Conservation (phyloP, 163 green algal species). For the Coccomyxa subellipsoidea region DNA sequence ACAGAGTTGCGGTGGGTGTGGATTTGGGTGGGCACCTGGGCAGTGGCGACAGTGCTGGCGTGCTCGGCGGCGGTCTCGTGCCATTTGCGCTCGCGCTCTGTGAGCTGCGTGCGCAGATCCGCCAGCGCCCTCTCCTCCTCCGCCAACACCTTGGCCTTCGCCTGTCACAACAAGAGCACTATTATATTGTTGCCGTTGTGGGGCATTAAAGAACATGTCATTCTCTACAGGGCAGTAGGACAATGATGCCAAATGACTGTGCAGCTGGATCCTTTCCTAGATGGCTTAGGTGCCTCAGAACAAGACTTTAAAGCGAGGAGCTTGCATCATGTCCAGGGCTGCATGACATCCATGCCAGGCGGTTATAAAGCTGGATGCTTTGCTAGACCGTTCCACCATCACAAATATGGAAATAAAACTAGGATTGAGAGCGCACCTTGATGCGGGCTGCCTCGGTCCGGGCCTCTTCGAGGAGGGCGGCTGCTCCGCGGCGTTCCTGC, state of each 20-base stretch:
- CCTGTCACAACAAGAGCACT: not conserved
- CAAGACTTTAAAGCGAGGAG: no score
- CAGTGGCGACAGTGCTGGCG: constrained; percentile 30
- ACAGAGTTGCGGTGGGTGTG: not conserved
- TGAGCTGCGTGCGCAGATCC: constrained; percentile 33
- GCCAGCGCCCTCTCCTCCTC: constrained; percentile 26
- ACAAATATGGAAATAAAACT: not conserved
- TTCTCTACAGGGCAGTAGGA: no score
- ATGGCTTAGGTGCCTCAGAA: no score
- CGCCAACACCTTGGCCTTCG: constrained; percentile 15
- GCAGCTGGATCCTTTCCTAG: no score
- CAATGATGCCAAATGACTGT: no score
- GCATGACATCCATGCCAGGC: no score
- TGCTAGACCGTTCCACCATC: no score
- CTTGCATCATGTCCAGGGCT: no score
- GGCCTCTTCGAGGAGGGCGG: constrained; percentile 15
- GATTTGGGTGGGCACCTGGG: constrained; percentile 14
- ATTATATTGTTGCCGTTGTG: no score
- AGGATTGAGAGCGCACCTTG: constrained; percentile 6
- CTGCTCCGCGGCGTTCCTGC: constrained; percentile 22
- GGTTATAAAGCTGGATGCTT: no score
- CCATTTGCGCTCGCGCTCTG: constrained; percentile 28
- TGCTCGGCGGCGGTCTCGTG: constrained; percentile 21
- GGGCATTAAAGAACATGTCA: no score
- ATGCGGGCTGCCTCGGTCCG: constrained; percentile 27